Evolutionary conservation across 345 rosid genomes (phyloP).

Genomic region (Eucalyptus urophylla): DNA sequence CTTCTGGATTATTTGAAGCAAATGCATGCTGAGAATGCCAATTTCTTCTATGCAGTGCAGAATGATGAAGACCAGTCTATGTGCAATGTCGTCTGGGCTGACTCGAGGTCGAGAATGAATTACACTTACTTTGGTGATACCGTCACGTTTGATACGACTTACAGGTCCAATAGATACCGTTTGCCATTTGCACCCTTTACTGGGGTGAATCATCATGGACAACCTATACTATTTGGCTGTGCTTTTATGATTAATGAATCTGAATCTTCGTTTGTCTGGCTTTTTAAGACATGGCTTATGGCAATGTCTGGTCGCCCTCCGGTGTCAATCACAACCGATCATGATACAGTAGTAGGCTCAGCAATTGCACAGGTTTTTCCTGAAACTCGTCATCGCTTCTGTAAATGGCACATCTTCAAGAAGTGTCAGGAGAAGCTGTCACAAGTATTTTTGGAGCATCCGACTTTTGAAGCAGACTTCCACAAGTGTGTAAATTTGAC

Average conservation of each 20-base stretch:
- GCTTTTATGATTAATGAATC: conserved; percentile 36
- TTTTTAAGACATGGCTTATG: conserved; percentile 33
- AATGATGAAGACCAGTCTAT: conserved; percentile 18
- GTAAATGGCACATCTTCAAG: conserved; percentile 38
- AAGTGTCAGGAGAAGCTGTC: conserved; percentile 41
- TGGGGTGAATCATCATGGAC: conserved; percentile 56
- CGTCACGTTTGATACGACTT: conserved; percentile 36
- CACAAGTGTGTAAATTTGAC: conserved; percentile 38
- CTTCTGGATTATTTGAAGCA: conserved; percentile 41
- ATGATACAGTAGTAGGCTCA: conserved; percentile 22
- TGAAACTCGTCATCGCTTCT: conserved; percentile 29
- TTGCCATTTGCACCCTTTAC: conserved; percentile 48
- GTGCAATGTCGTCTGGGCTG: conserved; percentile 45
- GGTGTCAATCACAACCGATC: conserved; percentile 33
- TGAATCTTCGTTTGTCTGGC: conserved; percentile 39
- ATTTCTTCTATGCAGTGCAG: conserved; percentile 40
- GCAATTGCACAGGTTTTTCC: conserved; percentile 38
- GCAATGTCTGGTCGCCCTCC: conserved; percentile 41
- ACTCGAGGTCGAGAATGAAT: conserved; percentile 25
- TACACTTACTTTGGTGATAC: conserved; percentile 44
- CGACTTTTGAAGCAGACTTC: conserved; percentile 36
- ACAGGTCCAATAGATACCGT: conserved; percentile 33
- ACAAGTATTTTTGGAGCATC: conserved; percentile 25
- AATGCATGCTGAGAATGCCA: conserved; percentile 25
- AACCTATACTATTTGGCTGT: conserved; percentile 47